A percentile compares a stretch with the other conserved stretches of the same genome.
phyloP scores from a whole-genome alignment of 306 rosid genomes.

The Pterocarpus santalinus region DNA sequence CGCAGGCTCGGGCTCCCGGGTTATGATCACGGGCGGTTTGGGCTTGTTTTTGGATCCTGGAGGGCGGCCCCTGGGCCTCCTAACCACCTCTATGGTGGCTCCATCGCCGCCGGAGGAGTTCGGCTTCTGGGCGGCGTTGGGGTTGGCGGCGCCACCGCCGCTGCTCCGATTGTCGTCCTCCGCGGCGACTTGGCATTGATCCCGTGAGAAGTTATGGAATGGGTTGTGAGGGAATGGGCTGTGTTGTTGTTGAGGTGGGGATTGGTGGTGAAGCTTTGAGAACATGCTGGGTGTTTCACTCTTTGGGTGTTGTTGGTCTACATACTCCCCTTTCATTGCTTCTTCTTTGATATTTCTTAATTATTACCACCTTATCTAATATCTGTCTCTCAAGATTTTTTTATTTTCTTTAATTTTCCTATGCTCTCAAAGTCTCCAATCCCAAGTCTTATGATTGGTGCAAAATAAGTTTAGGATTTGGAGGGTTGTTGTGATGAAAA shows the following conservation, averaged over 20 bases:
- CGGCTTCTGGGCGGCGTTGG: conserved; percentile 20
- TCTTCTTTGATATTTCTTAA: background rate
- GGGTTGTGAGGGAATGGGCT: conserved; percentile 57
- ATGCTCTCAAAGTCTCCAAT: conserved; percentile 6
- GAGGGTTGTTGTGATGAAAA: conserved; percentile 23
- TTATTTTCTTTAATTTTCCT: background rate
- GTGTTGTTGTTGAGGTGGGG: conserved; percentile 28
- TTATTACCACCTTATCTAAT: background rate
- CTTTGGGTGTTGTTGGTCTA: conserved; percentile 55
- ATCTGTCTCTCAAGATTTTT: background rate
- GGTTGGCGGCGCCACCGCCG: conserved; percentile 41
- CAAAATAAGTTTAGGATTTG: conserved; percentile 23
- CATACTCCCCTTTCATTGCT: conserved; percentile 75
- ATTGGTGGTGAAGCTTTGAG: conserved; percentile 78
- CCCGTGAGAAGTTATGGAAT: conserved; percentile 59
- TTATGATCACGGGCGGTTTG: conserved; percentile 68
- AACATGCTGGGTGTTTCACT: conserved; percentile 63
- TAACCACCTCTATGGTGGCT: conserved; percentile 73
- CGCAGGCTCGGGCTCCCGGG: conserved; percentile 78
- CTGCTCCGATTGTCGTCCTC: conserved; percentile 62
- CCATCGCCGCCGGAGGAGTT: conserved; percentile 74
- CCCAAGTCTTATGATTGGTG: conserved; percentile 43
- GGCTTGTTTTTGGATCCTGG: conserved; percentile 96
- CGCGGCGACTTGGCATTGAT: conserved; percentile 52
- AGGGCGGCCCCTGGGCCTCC: conserved; percentile 90